Evolutionary conservation across 140 eudicot species (phyloP).

Genomic region (Cichorium intybus): DNA sequence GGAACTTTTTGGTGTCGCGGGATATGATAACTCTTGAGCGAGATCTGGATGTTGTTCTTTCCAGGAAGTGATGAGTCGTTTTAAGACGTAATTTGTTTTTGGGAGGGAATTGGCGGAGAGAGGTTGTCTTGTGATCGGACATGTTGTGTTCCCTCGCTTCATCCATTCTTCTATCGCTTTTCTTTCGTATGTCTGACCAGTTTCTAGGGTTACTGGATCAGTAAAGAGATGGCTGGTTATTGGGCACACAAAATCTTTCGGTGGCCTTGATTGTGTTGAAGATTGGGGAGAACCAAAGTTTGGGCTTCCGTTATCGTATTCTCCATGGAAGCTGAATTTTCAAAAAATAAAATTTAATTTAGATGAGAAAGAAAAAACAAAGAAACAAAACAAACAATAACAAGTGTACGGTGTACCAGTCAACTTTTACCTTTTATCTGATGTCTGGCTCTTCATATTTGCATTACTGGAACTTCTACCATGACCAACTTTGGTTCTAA

Average conservation of each 20-base stretch:
- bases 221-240: constrained; percentile 69
- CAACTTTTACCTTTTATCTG: constrained; percentile 55
- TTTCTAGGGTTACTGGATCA: constrained; percentile 88
- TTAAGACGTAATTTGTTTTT: constrained; percentile 78
- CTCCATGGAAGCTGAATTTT: constrained; percentile 35
- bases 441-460: constrained; percentile 28
- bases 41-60: constrained; percentile 72
- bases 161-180: constrained; percentile 93
- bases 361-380: background rate
- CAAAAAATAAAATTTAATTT: background rate
- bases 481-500: constrained; percentile 32
- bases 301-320: constrained; percentile 44
- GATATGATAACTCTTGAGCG: constrained; percentile 55
- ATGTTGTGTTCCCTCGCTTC: constrained; percentile 75
- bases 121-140: constrained; percentile 85
- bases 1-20: constrained; percentile 54
- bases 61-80: constrained; percentile 78
- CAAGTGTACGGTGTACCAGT: too few species aligned
- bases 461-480: constrained; percentile 33
- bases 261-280: constrained; percentile 65
- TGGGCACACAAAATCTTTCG: constrained; percentile 88
- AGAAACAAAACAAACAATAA: background rate
- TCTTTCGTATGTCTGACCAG: constrained; percentile 89
- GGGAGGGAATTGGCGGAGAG: constrained; percentile 62
- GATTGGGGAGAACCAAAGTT: constrained; percentile 57